Evolutionary conservation across 768 basidiomycete genomes (phyloP), one percentile per base, ranked within the genome.

Genomic region (Psilocybe subaeruginosa): DNA sequence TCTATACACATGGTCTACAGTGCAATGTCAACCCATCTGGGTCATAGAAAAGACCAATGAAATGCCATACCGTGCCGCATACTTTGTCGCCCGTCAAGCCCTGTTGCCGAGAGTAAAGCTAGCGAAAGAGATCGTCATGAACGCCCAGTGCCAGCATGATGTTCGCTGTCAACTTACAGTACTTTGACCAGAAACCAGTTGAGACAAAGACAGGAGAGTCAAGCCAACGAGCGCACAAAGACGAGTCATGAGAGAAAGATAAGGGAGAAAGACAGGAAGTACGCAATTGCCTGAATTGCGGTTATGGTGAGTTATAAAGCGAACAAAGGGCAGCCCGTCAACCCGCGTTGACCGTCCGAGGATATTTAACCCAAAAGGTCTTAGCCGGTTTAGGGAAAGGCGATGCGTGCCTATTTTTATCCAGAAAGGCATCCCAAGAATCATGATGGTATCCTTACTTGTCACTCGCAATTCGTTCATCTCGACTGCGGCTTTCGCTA

Each of bases 1-100:
- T 75, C 69, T 45, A 85, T 69, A 62, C 84, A 85, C 78, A 85
- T 80, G 6, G 70, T 63, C 81, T 84, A 58, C 45, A 49, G 46
- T 6, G 29, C 6, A 45, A 7, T 33, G 56, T 57, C 8, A 49
- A 48, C 23, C 23, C 6, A 29, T 29, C 33, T 35, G 17, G 19
- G 19, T 23, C 19, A 7, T 14, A 35, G 19, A 3, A 57, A 8
- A 19, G n/a, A 33, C 30, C 16, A 9, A 12, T 8, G 16, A 33
- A 41, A 8, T 31, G 1, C 29, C n/a, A 7, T 57, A 57, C 56
- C 45, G 27, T 11, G 23, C 68, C 67, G 60, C 78, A 78, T 66
- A 66, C 56, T 29, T 65, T 68, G 56, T 76, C 76, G 4, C 74
- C 74, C 17, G 70, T 74, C 17, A 68, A 30, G 37, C 54, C 39